Evolutionary conservation across 1,139 yeast genomes (phyloP), one percentile per base, ranked within the genome.

Genomic region (Yamadazyma oceani): DNA sequence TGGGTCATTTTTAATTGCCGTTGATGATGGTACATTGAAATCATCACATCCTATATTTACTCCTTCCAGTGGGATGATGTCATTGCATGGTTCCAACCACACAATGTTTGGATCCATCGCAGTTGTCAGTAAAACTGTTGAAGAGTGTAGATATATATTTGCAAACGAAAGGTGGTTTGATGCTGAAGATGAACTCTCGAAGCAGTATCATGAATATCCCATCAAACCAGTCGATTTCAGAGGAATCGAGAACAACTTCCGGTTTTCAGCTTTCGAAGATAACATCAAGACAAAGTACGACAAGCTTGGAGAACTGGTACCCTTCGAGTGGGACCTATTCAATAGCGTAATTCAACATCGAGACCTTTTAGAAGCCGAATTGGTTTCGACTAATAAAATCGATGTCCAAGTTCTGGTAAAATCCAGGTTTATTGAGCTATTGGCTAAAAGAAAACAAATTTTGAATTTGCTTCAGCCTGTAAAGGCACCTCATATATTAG

Each of bases 151-250:
- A 27, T 14, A 26, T 15, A 35, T 38, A 6, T 45, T 42, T 34
- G 40, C 34, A 9, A 35, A 34, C 8, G 40, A 31, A 11, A 34
- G 46, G 26, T 34, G 45, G 23, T 41, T 32, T 34, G 50, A 44
- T 17, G 29, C 35, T 5, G 34, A 35, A 9, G 48, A 44, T 26
- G 45, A 25, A 15, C 12, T 39, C 5, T 43, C 45, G 4, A 37
- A 35, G 25, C 41, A 31, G 7, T 39, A 37, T 21, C 32, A 34
- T 21, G 43, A 44, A 22, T 44, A 32, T 26, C 48, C 50, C 9
- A 44, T 43, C 36, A 46, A 43, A 31, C 43, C 38, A 4, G 43
- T 40, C 5, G 50, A 44, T 25, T 46, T 31, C 27, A 39, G 44
- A 32, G 45, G 46, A 13, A 21, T 38, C 2, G 40, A 25, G n/a